These are phyloP conservation scores for Vigna angularis DNA, from an alignment of 306 rosid species.

Conservation along the genomic window DNA sequence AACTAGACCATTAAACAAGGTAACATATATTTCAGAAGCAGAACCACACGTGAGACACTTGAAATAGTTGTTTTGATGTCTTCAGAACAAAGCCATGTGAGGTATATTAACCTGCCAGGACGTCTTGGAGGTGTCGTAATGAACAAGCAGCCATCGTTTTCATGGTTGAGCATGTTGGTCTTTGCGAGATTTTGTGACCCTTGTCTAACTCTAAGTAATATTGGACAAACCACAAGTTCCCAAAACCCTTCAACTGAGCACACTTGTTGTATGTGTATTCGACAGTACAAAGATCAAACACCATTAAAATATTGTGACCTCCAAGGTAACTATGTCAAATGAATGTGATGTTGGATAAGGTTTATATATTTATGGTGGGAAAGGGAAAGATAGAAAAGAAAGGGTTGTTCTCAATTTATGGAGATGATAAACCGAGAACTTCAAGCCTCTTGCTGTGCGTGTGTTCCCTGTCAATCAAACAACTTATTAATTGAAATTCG, in stretches of 20 bases:
- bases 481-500: background rate
- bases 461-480: constrained; percentile 32
- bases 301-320: background rate
- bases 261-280: constrained; percentile 37
- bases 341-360: background rate
- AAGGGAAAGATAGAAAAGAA: background rate
- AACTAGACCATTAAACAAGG: too few relatives aligned
- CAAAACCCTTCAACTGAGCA: background rate
- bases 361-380: background rate
- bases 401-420: constrained; percentile 17
- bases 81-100: constrained; percentile 58
- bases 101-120: constrained; percentile 37
- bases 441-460: constrained; percentile 35
- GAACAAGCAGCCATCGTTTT: constrained; percentile 53
- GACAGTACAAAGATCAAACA: background rate
- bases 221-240: constrained; percentile 28
- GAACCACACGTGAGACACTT: background rate
- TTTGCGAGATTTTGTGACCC: constrained; percentile 41
- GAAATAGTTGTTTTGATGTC: constrained; percentile 36
- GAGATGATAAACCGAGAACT: constrained; percentile 23
- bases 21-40: too few relatives aligned
- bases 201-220: constrained; percentile 8
- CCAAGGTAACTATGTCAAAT: background rate
- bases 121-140: constrained; percentile 43
- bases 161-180: constrained; percentile 64